These are phyloP conservation scores for Cutaneotrichosporon cutaneum DNA, from an alignment of 1,284 basidiomycete genomes.

Conservation along the genomic window DNA sequence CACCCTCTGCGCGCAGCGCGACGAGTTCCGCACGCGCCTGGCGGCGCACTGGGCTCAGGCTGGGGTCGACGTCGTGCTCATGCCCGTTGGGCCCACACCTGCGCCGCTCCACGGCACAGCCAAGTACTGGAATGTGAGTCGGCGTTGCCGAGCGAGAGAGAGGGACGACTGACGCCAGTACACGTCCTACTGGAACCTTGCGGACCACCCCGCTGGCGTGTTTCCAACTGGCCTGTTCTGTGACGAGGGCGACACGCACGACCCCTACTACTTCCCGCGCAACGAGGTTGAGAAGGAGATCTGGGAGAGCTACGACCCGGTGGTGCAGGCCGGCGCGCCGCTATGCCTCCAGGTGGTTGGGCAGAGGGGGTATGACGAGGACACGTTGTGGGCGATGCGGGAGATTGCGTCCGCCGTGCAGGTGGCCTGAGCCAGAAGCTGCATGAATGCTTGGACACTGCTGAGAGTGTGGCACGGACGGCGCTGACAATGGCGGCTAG, in stretches of 20 bases:
- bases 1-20: conserved; percentile 34
- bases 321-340: conserved; percentile 14
- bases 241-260: background rate
- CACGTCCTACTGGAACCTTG: conserved; percentile 65
- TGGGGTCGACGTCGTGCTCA: conserved; percentile 46
- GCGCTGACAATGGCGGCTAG: no score
- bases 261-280: conserved; percentile 38
- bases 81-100: conserved; percentile 41
- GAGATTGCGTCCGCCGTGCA: conserved; percentile 13
- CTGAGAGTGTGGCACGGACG: background rate
- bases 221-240: conserved; percentile 63
- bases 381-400: conserved; percentile 12
- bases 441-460: background rate
- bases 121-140: conserved; percentile 37
- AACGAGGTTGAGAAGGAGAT: conserved; percentile 52
- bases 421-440: background rate
- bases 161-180: conserved; percentile 50
- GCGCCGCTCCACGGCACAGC: conserved; percentile 42
- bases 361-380: conserved; percentile 22
- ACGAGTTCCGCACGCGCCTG: conserved; percentile 36
- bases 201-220: conserved; percentile 66
- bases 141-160: no score
- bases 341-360: conserved; percentile 23
- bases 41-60: conserved; percentile 30
- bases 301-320: conserved; percentile 28